Evolutionary conservation across 2,329 filamentous ascomycete species (phyloP).

Genomic region (Clarireedia hainanense): DNA sequence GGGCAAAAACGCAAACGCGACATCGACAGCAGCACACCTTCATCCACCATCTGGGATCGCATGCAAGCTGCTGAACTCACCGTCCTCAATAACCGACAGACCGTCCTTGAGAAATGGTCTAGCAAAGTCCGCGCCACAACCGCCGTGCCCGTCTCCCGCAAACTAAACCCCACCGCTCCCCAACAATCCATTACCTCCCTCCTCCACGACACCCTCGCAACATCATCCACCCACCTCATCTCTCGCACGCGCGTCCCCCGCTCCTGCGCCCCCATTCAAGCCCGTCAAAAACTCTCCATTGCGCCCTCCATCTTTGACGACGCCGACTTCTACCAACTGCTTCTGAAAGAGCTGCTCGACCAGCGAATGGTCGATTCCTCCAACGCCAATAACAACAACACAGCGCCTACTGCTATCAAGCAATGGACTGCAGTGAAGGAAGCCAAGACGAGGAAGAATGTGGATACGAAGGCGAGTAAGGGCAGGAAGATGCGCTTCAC

Average conservation of each 20-base stretch:
- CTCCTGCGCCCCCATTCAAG: conserved; percentile 68
- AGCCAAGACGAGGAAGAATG: conserved; percentile 71
- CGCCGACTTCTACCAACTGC: conserved; percentile 85
- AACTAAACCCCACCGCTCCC: conserved; percentile 43
- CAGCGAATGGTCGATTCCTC: conserved; percentile 68
- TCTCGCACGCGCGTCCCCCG: conserved; percentile 63
- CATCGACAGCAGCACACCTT: conserved; percentile 48
- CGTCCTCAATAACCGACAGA: conserved; percentile 54
- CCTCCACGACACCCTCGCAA: conserved; percentile 59
- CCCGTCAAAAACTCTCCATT: conserved; percentile 46
- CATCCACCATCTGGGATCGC: conserved; percentile 62
- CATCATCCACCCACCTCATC: conserved; percentile 55
- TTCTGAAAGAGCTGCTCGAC: conserved; percentile 89
- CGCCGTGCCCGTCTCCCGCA: conserved; percentile 46
- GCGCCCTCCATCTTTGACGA: conserved; percentile 76
- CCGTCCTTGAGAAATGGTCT: conserved; percentile 85
- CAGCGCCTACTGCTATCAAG: conserved; percentile 29
- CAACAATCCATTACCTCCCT: conserved; percentile 59
- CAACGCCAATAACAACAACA: conserved; percentile 29
- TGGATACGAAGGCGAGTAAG: conserved; percentile 93
- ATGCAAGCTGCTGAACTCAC: conserved; percentile 59
- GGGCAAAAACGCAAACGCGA: conserved; percentile 56
- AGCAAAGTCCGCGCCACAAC: conserved; percentile 61
- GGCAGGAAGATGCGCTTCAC: conserved; percentile 90
- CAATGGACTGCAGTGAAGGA: conserved; percentile 64